Evolutionary conservation across 148 eudicot species (phyloP), one percentile per base, ranked within the genome.

Genomic region (Rhododendron williamsianum): DNA sequence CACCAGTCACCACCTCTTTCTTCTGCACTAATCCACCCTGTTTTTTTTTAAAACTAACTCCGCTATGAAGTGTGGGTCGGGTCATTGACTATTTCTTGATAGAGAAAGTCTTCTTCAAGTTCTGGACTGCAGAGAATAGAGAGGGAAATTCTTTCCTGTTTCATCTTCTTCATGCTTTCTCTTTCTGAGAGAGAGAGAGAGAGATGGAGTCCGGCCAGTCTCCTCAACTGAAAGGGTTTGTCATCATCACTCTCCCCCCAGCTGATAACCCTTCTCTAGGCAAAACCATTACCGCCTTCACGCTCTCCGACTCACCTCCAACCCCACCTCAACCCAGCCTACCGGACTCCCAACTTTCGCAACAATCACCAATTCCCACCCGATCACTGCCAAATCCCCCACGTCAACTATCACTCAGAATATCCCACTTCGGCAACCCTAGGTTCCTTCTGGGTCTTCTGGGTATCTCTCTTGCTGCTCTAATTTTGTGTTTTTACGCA

Each of bases 221-320:
- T 4, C 83, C 90, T 16, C 83, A 85, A 45, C 33, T 90, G 11
- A 83, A 86, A 84, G 91, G 91, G 33, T 71, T 90, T 30, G 92
- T 89, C 16, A 83, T 92, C 56, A 88, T 92, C 89, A 84, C 91
- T 49, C 87, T 92, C 4, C 92, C 94, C 21, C 94, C 94, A 4
- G 79, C 85, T 16, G 90, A 92, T 38, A 86, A 92, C 79, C 92
- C 94, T 69, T 92, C 94, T 30, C 82, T 87, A 2, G 94, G 94
- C 83, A 92, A 92, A 86, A 92, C 92, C 76, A 86, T 92, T 18
- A 89, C 94, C 11, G 90, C 89, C 45, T 89, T 85, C 76, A 88
- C 92, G 6, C 19, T 86, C 82, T 83, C 91, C 49, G 90, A 86
- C 56, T 33, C 87, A 15, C 84, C 84, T 35, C 85, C 83, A 15